A percentile compares a stretch with the other conserved stretches of the same genome.
Conservation (phyloP, 2,329 filamentous ascomycete genomes). For the Penicillium sp. region DNA sequence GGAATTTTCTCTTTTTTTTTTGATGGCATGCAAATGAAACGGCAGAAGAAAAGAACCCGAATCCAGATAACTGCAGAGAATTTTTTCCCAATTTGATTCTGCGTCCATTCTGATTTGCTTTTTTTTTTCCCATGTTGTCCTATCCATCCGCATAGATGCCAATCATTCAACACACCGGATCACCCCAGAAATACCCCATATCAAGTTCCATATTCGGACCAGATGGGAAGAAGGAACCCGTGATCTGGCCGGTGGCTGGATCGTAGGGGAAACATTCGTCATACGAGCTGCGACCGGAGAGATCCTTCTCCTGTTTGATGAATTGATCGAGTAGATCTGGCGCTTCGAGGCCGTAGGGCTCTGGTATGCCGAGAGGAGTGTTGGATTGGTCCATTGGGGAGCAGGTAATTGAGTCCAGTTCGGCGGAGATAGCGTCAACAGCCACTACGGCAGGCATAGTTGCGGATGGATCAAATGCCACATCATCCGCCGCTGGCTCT, state of each 20-base stretch:
- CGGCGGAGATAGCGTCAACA: slow-evolving; percentile 17
- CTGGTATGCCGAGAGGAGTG: slow-evolving; percentile 18
- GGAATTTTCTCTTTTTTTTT: not conserved
- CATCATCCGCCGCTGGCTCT: slow-evolving; percentile 9
- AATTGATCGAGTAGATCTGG: slow-evolving; percentile 28
- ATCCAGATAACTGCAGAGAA: slow-evolving; percentile 2
- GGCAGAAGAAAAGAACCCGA: slow-evolving; percentile 3
- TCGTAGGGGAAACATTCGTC: slow-evolving; percentile 37
- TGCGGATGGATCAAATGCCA: slow-evolving; percentile 22
- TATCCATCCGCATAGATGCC: not conserved
- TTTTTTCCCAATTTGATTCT: slow-evolving; percentile 4
- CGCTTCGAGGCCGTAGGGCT: slow-evolving; percentile 21
- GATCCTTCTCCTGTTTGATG: slow-evolving; percentile 27
- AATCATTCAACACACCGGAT: slow-evolving; percentile 24
- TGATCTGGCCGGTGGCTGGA: slow-evolving; percentile 35
- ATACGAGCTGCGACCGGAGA: slow-evolving; percentile 21
- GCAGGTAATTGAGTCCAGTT: slow-evolving; percentile 22
- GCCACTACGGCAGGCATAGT: slow-evolving; percentile 8
- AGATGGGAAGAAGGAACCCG: slow-evolving; percentile 38
- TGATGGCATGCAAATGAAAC: slow-evolving; percentile 8
- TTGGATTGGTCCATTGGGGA: slow-evolving; percentile 27
- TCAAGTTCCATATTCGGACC: slow-evolving; percentile 31
- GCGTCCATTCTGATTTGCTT: not conserved
- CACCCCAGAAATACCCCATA: slow-evolving; percentile 33
- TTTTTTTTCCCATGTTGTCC: not conserved